Percentiles rank a stretch among this genome's conserved stretches.
These are phyloP conservation scores for Ajuga reptans DNA, from an alignment of 305 asterid genomes.

Conservation along the genomic window DNA sequence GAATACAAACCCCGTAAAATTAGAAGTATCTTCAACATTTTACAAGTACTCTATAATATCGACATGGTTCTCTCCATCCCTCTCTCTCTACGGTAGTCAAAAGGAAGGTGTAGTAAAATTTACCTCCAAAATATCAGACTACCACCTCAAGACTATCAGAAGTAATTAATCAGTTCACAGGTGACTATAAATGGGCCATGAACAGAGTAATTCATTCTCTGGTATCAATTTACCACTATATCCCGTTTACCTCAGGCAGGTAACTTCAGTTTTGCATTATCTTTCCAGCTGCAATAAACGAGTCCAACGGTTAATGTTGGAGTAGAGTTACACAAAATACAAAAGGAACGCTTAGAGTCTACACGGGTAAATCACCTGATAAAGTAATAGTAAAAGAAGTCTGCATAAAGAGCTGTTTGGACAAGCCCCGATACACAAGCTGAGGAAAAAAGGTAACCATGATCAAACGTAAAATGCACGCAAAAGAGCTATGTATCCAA, in stretches of 20 bases:
- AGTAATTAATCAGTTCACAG: conserved; percentile 20
- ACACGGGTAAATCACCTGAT: conserved; percentile 38
- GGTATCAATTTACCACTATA: background rate
- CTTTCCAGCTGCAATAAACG: conserved; percentile 59
- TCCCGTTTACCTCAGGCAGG: conserved; percentile 45
- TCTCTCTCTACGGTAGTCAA: background rate
- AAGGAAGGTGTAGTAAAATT: background rate
- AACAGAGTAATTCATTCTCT: conserved; percentile 1
- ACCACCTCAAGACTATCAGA: conserved; percentile 22
- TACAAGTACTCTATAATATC: conserved; percentile 8
- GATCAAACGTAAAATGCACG: conserved; percentile 19
- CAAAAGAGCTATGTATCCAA: background rate
- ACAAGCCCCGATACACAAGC: conserved; percentile 64
- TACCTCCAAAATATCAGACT: conserved; percentile 1
- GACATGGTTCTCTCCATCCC: conserved; percentile 6
- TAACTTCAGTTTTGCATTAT: conserved; percentile 54
- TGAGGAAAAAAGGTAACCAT: conserved; percentile 21
- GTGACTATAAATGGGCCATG: background rate
- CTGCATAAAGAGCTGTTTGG: conserved; percentile 75
- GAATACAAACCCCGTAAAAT: conserved; percentile 6
- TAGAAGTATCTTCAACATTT: conserved; percentile 3
- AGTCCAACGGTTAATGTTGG: conserved; percentile 5
- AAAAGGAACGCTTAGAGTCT: background rate
- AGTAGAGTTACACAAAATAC: background rate
- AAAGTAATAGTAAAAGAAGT: conserved; percentile 78